Conservation (phyloP, 1,284 basidiomycete genomes). For the Vanrija sp. region DNA sequence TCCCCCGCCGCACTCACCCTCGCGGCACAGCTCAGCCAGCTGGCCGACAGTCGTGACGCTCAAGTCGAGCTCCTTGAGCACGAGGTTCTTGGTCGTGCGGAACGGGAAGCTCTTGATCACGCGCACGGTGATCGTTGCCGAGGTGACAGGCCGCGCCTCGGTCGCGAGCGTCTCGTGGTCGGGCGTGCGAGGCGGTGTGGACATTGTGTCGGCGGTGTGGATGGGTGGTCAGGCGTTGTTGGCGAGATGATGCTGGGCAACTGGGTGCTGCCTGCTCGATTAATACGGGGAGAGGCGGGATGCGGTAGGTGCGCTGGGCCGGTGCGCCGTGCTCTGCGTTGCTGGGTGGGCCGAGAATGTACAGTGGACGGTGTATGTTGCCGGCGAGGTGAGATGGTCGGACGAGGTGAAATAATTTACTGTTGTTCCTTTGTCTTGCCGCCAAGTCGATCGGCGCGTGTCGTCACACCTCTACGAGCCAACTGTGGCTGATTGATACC, state of each 20-base stretch:
- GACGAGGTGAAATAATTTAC: too few relatives aligned
- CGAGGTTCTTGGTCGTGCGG: slow-evolving; percentile 81
- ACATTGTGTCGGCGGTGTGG: neutral
- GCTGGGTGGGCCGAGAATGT: too few relatives aligned
- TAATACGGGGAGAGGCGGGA: too few relatives aligned
- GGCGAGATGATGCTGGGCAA: neutral
- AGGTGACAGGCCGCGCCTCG: slow-evolving; percentile 28
- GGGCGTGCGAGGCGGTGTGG: slow-evolving; percentile 6
- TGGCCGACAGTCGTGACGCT: slow-evolving; percentile 68
- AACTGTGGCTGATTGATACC: too few relatives aligned
- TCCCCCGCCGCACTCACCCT: slow-evolving; percentile 31
- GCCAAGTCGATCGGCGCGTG: too few relatives aligned
- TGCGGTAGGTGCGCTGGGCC: too few relatives aligned
- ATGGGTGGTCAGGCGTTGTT: neutral
- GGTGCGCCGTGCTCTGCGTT: too few relatives aligned
- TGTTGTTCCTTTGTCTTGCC: too few relatives aligned
- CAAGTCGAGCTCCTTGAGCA: slow-evolving; percentile 77
- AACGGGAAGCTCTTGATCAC: slow-evolving; percentile 94
- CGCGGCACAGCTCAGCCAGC: slow-evolving; percentile 69
- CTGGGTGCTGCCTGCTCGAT: too few relatives aligned
- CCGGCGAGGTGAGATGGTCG: too few relatives aligned
- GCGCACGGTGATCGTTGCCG: slow-evolving; percentile 57
- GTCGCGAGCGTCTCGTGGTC: slow-evolving; percentile 28
- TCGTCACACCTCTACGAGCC: too few relatives aligned
- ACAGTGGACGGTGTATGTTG: too few relatives aligned